Conservation (phyloP, 805 yeast species). For the Candida taoyuanica region DNA sequence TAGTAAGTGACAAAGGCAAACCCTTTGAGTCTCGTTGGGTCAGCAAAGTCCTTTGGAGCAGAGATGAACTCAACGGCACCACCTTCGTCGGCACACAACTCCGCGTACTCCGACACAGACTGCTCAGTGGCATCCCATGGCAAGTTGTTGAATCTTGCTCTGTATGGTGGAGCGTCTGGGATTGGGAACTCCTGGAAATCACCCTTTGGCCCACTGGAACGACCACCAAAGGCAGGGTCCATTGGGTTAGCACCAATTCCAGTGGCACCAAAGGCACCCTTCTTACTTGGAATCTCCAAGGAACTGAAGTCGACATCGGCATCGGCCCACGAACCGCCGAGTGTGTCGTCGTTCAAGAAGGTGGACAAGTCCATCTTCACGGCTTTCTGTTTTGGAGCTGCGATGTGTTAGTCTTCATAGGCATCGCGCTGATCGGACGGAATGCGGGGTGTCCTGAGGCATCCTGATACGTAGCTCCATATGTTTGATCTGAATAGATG, state of each 20-base stretch:
- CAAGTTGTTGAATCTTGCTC: constrained; percentile 83
- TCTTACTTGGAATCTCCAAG: constrained; percentile 46
- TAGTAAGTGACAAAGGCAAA: constrained; percentile 84
- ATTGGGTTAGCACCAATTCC: constrained; percentile 30
- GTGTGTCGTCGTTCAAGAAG: constrained; percentile 72
- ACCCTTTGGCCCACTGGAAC: constrained; percentile 33
- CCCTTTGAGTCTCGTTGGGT: constrained; percentile 71
- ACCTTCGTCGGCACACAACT: constrained; percentile 44
- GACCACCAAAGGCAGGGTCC: constrained; percentile 36
- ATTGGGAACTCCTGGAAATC: constrained; percentile 72
- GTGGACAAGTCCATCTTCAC: constrained; percentile 82
- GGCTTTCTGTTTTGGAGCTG: constrained; percentile 61
- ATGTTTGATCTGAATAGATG: background rate
- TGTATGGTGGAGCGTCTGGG: constrained; percentile 89
- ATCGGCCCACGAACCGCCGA: constrained; percentile 82
- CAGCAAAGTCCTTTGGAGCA: constrained; percentile 61
- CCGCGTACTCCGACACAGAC: constrained; percentile 56
- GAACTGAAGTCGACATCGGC: constrained; percentile 70
- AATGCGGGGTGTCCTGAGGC: no score
- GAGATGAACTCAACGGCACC: constrained; percentile 60
- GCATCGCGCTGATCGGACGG: no score
- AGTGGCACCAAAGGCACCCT: constrained; percentile 28
- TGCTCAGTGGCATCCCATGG: constrained; percentile 77
- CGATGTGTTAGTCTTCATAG: constrained; percentile 17
- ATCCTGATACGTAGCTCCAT: no score